phyloP scores from a whole-genome alignment of 306 rosid species.

The Castanopsis chinensis region DNA sequence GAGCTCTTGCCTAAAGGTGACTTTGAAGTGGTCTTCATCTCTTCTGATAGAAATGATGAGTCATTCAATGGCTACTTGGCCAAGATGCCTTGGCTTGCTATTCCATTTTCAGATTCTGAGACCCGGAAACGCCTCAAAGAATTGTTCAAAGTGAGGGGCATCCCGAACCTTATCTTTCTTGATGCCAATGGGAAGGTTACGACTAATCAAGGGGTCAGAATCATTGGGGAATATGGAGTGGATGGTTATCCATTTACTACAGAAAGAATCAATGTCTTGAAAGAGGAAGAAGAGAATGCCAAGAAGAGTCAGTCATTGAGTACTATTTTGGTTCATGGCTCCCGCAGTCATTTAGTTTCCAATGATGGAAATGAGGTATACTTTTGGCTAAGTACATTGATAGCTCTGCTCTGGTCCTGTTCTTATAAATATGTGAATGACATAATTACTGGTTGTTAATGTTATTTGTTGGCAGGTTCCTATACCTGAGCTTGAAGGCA shows the following conservation, averaged over 20 bases:
- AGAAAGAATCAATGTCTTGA: constrained; percentile 29
- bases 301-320: constrained; percentile 37
- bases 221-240: constrained; percentile 38
- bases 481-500: constrained; percentile 54
- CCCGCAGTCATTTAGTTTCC: constrained; percentile 45
- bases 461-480: constrained; percentile 24
- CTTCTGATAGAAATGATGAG: constrained; percentile 44
- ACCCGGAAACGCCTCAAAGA: constrained; percentile 32
- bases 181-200: constrained; percentile 35
- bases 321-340: constrained; percentile 40
- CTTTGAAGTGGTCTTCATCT: constrained; percentile 46
- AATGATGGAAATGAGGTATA: constrained; percentile 39
- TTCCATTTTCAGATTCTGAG: constrained; percentile 34
- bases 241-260: constrained; percentile 46
- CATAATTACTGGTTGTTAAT: background rate
- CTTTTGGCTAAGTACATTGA: background rate
- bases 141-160: constrained; percentile 45
- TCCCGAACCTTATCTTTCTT: constrained; percentile 43
- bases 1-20: constrained; percentile 34
- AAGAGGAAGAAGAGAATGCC: constrained; percentile 28
- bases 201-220: constrained; percentile 25
- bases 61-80: constrained; percentile 45
- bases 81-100: constrained; percentile 60
- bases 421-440: background rate
- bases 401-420: background rate